Base-by-base conservation (phyloP, 2,329 filamentous ascomycete genomes). In the Colletotrichum lindemuthianum region DNA sequence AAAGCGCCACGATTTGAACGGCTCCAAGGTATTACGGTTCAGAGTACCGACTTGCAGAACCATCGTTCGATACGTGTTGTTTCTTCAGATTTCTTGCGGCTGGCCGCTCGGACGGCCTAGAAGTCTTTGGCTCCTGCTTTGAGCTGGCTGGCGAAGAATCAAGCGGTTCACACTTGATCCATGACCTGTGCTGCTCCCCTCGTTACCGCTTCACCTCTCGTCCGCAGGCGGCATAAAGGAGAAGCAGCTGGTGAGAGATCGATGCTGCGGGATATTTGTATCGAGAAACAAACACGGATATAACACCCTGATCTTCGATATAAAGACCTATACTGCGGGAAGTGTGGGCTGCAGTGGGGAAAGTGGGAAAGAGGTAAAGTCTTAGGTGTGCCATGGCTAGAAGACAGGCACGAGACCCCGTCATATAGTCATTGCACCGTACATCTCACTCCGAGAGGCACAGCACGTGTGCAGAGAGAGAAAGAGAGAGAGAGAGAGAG, bases 11-110 rank as follows among this genome's bases (percentile, higher is more conserved):
- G 33, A 60, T 15, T 39, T 48, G 53, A 67, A 61, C n/a, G 65
- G 57, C 32, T 54, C 65, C 12, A 66, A 37, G 12, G 48, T 43
- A 10, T 16, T 53, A 43, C 53, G 49, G 34, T 66, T 63, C 44
- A 66, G 36, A 15, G 63, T 53, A 54, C 53, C 58, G 36, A 67
- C 48, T 24, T 66, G 57, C 13, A 64, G 47, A 44, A 64, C 63
- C 63, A 66, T 66, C 8, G 7, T 65, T 45, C n/a, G 43, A 9
- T 10, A 16, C 8, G 7, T 5, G 43, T 45, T n/a, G 39, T n/a
- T 39, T n/a, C 44, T 56, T 57, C 58, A 65, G 56, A 51, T 34
- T 43, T 43, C 13, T 47, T 52, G 43, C 41, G 43, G 36, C 61
- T 50, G 40, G 32, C 63, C 58, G 43, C 41, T 51, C 59, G 24